Evolutionary conservation across 2,329 filamentous ascomycete species (phyloP).

Genomic region (Exophiala phaeomuriformis): DNA sequence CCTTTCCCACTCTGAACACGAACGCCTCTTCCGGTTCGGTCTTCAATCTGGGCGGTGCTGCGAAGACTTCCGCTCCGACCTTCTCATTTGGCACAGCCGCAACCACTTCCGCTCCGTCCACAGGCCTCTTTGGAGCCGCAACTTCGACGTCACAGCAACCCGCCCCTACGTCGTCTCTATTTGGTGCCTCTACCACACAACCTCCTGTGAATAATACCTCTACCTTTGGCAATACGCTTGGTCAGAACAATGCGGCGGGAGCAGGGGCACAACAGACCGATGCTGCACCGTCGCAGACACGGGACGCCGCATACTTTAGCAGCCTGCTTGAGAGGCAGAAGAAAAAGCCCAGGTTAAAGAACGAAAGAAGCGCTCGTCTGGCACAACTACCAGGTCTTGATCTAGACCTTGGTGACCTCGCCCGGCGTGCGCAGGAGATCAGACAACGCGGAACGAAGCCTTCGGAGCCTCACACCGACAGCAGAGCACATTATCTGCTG

Average conservation of each 20-base stretch:
- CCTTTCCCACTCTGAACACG: constrained; percentile 12
- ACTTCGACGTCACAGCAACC: constrained; percentile 13
- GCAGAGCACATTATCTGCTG: constrained; percentile 73
- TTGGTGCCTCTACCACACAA: constrained; percentile 13
- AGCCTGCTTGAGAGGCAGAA: constrained; percentile 57
- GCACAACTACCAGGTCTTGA: constrained; percentile 83
- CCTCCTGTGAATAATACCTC: constrained; percentile 8
- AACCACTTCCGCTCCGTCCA: constrained; percentile 15
- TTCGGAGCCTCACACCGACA: constrained; percentile 38
- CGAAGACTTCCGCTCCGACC: constrained; percentile 11
- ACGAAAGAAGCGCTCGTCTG: constrained; percentile 40
- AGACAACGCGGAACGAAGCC: constrained; percentile 55
- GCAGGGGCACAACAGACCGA: constrained; percentile 9
- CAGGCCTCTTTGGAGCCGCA: constrained; percentile 16
- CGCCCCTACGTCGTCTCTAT: constrained; percentile 9
- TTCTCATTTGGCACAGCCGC: constrained; percentile 15
- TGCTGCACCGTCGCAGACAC: constrained; percentile 9
- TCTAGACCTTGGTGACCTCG: constrained; percentile 82
- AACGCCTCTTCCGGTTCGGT: constrained; percentile 10
- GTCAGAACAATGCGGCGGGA: constrained; percentile 1
- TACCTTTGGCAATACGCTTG: constrained; percentile 6
- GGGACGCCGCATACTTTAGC: constrained; percentile 54
- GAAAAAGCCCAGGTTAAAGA: constrained; percentile 60
- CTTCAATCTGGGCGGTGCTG: constrained; percentile 15
- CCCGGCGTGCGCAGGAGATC: constrained; percentile 66